Evolutionary conservation across 805 yeast species (phyloP).

Genomic region (Clavispora carvajalis): DNA sequence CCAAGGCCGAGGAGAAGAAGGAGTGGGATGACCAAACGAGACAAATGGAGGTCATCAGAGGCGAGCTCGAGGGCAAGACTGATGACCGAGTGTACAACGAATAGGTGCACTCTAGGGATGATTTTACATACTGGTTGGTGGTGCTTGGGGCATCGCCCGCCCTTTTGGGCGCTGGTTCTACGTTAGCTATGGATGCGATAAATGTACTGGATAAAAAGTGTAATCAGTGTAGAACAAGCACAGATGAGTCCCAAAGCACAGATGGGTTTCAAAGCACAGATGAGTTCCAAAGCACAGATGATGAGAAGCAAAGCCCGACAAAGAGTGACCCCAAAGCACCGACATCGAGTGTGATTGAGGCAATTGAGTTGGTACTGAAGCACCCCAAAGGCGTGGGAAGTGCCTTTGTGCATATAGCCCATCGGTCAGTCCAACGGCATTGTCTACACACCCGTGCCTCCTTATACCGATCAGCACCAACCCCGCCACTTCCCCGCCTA

Average conservation of each 20-base stretch:
- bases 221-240: no score
- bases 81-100: conserved; percentile 66
- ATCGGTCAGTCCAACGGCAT: no score
- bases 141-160: not conserved
- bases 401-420: no score
- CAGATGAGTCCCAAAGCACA: no score
- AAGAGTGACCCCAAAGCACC: no score
- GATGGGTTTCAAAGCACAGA: no score
- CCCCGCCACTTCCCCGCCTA: not conserved
- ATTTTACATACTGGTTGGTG: not conserved
- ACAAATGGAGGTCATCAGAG: conserved; percentile 75
- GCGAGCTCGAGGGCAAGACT: conserved; percentile 69
- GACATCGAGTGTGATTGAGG: no score
- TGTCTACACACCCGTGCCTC: not conserved
- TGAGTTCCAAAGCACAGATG: no score
- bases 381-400: no score
- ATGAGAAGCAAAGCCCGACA: no score
- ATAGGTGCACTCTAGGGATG: not conserved
- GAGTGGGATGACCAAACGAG: conserved; percentile 68
- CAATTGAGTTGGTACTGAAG: no score
- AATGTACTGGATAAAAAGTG: not conserved
- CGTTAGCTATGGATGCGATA: not conserved
- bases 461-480: not conserved
- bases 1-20: conserved; percentile 49
- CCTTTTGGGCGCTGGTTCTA: not conserved